A percentile compares a stretch with the other conserved stretches of the same genome.
phyloP scores from a whole-genome alignment of 768 basidiomycete genomes.

The Leccinum subtestaceum region DNA sequence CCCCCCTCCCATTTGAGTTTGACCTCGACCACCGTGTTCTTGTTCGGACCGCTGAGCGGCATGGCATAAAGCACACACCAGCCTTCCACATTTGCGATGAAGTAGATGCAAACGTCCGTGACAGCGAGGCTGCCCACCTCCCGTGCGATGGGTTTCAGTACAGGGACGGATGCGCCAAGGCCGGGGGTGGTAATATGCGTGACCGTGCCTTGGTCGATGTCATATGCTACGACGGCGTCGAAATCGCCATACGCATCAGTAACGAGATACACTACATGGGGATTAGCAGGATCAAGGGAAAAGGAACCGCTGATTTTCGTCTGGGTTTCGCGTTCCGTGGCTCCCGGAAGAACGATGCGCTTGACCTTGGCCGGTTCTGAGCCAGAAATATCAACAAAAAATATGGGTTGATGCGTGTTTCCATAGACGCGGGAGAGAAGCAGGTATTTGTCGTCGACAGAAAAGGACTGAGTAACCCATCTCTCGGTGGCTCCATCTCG shows the following conservation, averaged over 20 bases:
- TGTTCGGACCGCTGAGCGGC: constrained; percentile 30
- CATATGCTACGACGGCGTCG: constrained; percentile 34
- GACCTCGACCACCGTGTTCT: constrained; percentile 32
- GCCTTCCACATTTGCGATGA: constrained; percentile 40
- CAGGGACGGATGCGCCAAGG: constrained; percentile 23
- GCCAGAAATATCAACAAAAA: constrained; percentile 36
- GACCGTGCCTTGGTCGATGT: constrained; percentile 29
- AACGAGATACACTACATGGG: constrained; percentile 33
- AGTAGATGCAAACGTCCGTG: constrained; percentile 30
- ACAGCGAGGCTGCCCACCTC: constrained; percentile 27
- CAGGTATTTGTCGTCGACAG: constrained; percentile 38
- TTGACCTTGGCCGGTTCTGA: constrained; percentile 22
- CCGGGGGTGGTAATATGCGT: constrained; percentile 39
- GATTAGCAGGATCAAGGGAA: constrained; percentile 30
- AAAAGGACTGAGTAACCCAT: constrained; percentile 34
- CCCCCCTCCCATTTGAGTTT: constrained; percentile 33
- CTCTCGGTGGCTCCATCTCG: constrained; percentile 31
- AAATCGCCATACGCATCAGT: constrained; percentile 42
- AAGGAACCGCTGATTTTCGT: constrained; percentile 26
- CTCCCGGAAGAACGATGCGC: constrained; percentile 34
- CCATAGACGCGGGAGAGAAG: constrained; percentile 32
- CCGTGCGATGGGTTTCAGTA: constrained; percentile 38
- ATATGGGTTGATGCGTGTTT: constrained; percentile 29
- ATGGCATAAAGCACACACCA: constrained; percentile 31
- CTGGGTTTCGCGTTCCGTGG: constrained; percentile 30